Base-by-base conservation (phyloP, 2,329 filamentous ascomycete genomes). In the Trichoderma gracile region DNA sequence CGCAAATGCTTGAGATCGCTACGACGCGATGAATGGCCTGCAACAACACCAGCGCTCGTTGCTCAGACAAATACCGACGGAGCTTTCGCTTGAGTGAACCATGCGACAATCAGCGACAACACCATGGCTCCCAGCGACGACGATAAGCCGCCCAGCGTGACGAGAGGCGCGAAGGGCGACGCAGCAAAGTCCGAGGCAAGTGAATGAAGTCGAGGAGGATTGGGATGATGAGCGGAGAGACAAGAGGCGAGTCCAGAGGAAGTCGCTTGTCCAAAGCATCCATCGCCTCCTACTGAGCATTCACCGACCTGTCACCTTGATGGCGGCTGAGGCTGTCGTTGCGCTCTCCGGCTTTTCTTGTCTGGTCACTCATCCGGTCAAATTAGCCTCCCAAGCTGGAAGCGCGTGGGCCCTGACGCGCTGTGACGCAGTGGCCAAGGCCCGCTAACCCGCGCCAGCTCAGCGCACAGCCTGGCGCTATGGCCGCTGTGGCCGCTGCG, bases 81-180 rank as follows among this genome's bases (percentile, higher is more conserved):
- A 56, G 38, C 56, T 17, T 17, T 27, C n/a, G 45, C 38, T 27
- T 62, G 56, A 38, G 33, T 38, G 33, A 65, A 65, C 50, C 52
- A 65, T 65, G 64, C 57, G 57, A 56, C 50, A 14, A 21, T 38
- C n/a, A 33, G 30, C 38, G 53, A 38, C 61, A 33, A 47, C 43
- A 52, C 56, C 49, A 65, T 65, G 64, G 47, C 58, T 40, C 49
- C n/a, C 59, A 33, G 59, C 59, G 59, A 46, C 49, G 56, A 45
- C 46, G 27, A 65, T 42, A 61, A 47, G 58, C 45, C 58, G 54
- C 47, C 57, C 64, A 52, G 58, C 64, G 27, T 65, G 57, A 62
- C 64, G 23, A 21, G 25, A 30, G 21, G 21, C 45, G 63, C 45
- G 33, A 19, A 17, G 40, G 42, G 42, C 52, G 64, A 30, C 25